phyloP scores from a whole-genome alignment of 495 filamentous ascomycete species.

The Xylaria longipes region DNA sequence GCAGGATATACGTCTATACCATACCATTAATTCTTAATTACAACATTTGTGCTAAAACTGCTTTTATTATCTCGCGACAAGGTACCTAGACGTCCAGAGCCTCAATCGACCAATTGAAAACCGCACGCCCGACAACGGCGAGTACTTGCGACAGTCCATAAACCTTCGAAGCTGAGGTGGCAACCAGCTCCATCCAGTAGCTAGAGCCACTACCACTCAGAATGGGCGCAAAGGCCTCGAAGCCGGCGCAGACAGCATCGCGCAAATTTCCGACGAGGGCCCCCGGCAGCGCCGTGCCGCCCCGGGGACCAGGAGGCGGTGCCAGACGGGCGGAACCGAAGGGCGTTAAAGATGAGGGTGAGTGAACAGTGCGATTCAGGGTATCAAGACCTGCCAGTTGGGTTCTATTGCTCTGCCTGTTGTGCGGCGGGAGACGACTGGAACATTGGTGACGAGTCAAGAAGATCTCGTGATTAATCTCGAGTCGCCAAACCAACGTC shows the following conservation, averaged over 20 bases:
- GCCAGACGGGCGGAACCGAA: conserved; percentile 2
- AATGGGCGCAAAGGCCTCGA: conserved; percentile 41
- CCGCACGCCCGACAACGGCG: background rate
- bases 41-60: background rate
- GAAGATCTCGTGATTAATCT: too few relatives aligned
- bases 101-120: background rate
- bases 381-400: background rate
- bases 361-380: conserved; percentile 16
- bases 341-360: conserved; percentile 46
- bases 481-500: background rate
- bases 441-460: too few relatives aligned
- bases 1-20: background rate
- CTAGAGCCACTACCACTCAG: background rate
- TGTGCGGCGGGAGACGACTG: background rate
- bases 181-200: background rate
- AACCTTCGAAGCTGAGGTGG: background rate
- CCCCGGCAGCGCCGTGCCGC: conserved; percentile 40
- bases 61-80: too few relatives aligned
- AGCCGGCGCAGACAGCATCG: conserved; percentile 44
- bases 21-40: background rate
- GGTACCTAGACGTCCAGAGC: background rate
- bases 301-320: conserved; percentile 27
- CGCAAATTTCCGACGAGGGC: conserved; percentile 52
- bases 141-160: background rate
- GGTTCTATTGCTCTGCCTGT: background rate